Evolutionary conservation across 768 basidiomycete species (phyloP), one percentile per base, ranked within the genome.

Genomic region (Rhodotorula sphaerocarpa): DNA sequence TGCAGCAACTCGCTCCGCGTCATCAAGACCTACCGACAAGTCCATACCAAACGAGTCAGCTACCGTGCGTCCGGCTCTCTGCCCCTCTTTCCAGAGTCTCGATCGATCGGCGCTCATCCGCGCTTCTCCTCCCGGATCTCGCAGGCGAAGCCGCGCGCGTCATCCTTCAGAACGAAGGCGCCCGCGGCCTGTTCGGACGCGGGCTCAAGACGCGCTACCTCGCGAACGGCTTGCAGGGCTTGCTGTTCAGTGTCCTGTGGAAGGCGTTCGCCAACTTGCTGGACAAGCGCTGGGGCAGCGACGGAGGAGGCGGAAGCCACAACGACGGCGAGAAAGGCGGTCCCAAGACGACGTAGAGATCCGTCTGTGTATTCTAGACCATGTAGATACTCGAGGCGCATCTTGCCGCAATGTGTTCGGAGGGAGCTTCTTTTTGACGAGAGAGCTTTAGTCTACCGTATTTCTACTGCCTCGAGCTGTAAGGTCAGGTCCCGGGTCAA

Each of bases 21-120:
- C 4, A 77, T 97, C 73, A 97, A 96, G 80, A 96, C 93, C 0
- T 96, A 95, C 76, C 79, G 92, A 21, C 93, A 97, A 74, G 90
- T 92, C 36, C 83, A 90, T 72, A 84, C 86, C 63, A 82, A 82
- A 7, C 81, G 83, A 34, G 85, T 97, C 21, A 82, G 85, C 2
- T 97, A 96, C 73, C 59, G 78, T 79, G 55, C 63, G 78, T 73
- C 31, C 2, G 3, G 23, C 50, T 50, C 15, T 36, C 33, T 11
- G 12, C 2, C 50, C 25, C 18, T 28, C 25, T 5, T 20, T 51
- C 25, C 41, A 5, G 27, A 18, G 12, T 16, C 23, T 25, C 5
- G 23, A 10, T 4, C 3, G 25, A 25, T 5, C 25, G n/a, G 3
- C 7, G 12, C 34, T 41, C 7, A 30, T 4, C 3, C 4, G 3